Percentiles rank a stretch among this genome's conserved stretches.
phyloP scores from a whole-genome alignment of 1,284 basidiomycete species.

The Moesziomyces antarcticus region DNA sequence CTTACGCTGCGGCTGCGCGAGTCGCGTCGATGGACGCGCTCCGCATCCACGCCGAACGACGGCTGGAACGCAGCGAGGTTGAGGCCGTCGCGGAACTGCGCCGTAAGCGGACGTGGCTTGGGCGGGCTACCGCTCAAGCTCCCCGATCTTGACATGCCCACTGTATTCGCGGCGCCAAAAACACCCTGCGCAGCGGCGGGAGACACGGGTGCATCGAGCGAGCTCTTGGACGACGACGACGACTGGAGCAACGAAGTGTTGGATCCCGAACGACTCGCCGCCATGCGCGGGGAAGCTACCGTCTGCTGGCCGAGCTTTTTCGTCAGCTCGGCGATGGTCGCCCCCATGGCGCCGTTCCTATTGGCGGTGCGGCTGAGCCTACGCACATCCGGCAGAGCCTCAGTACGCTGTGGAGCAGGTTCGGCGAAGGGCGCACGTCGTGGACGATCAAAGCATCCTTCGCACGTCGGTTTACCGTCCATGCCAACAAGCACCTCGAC shows the following conservation, averaged over 20 bases:
- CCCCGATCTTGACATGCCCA: constrained; percentile 15
- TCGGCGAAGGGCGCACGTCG: neutral
- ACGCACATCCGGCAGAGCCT: constrained; percentile 10
- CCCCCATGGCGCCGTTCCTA: constrained; percentile 44
- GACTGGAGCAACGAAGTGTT: constrained; percentile 10
- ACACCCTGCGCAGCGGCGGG: constrained; percentile 9
- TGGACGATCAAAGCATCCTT: constrained; percentile 49
- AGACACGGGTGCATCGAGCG: constrained; percentile 3
- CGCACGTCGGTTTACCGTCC: constrained; percentile 51
- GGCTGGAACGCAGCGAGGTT: constrained; percentile 53
- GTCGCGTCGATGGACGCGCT: constrained; percentile 19
- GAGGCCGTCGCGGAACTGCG: constrained; percentile 47
- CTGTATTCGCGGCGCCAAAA: neutral
- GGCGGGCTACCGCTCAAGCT: constrained; percentile 43
- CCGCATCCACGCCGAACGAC: constrained; percentile 5
- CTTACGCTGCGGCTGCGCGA: constrained; percentile 53
- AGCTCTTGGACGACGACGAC: neutral
- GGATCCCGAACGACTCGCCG: constrained; percentile 8
- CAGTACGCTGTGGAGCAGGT: neutral
- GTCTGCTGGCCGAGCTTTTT: constrained; percentile 36
- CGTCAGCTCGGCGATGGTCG: constrained; percentile 57
- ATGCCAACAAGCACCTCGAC: constrained; percentile 50
- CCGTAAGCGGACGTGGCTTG: constrained; percentile 51
- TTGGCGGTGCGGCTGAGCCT: constrained; percentile 18
- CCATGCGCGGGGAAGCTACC: constrained; percentile 9